These are phyloP conservation scores for Gamsiella multidivaricata DNA, from an alignment of 192 early-diverging fungal genomes.

Conservation along the genomic window DNA sequence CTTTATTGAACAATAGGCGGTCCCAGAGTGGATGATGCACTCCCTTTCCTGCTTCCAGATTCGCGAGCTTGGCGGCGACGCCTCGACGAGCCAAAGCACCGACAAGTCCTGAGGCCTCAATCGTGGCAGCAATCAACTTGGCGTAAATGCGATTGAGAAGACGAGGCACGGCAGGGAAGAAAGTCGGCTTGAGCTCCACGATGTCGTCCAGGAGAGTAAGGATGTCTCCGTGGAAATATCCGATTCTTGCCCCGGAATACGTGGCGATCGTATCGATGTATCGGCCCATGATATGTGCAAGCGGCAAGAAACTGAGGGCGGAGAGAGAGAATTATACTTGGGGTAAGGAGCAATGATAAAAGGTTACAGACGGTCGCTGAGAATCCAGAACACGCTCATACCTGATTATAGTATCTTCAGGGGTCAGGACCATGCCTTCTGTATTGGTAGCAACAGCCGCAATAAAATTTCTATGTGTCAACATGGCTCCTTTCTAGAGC, in stretches of 20 bases:
- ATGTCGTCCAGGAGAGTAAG: constrained; percentile 84
- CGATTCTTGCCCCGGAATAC: constrained; percentile 25
- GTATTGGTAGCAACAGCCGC: constrained; percentile 43
- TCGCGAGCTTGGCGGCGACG: constrained; percentile 67
- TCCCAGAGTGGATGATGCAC: constrained; percentile 86
- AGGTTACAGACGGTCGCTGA: too few species aligned
- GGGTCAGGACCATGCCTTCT: background rate
- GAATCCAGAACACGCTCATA: too few species aligned
- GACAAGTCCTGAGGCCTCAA: constrained; percentile 65
- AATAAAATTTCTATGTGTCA: constrained; percentile 88
- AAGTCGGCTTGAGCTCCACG: constrained; percentile 75
- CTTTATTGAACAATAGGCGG: constrained; percentile 83
- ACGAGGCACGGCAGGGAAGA: constrained; percentile 88
- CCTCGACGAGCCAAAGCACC: constrained; percentile 64
- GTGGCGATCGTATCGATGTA: background rate
- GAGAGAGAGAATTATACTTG: background rate
- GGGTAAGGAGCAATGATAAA: too few species aligned
- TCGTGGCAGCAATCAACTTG: constrained; percentile 50
- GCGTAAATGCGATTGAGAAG: constrained; percentile 89
- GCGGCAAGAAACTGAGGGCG: constrained; percentile 82
- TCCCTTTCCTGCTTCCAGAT: constrained; percentile 61
- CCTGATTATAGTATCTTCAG: constrained; percentile 24
- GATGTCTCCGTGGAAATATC: constrained; percentile 63
- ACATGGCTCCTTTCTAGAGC: constrained; percentile 66
- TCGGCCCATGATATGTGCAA: constrained; percentile 67